phyloP scores from a whole-genome alignment of 139 green algal species.

The Haematococcus lacustris region DNA sequence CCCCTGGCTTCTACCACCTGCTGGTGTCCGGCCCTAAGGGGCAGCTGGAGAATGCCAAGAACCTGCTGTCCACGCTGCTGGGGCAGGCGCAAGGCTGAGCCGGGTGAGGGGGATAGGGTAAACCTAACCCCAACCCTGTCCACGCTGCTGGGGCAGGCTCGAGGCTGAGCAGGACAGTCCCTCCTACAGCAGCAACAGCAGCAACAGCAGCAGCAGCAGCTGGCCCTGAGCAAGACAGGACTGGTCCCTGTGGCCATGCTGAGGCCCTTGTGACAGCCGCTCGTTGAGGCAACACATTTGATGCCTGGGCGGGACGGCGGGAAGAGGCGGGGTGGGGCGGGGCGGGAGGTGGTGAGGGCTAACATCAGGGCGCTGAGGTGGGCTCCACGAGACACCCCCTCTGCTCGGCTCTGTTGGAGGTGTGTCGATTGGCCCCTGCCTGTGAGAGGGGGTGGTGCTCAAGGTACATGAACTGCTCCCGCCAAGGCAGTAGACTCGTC shows the following conservation, averaged over 20 bases:
- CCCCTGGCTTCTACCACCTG: constrained; percentile 24
- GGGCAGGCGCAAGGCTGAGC: too few species aligned
- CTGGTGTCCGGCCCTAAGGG: constrained; percentile 13
- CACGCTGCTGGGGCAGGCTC: constrained; percentile 10
- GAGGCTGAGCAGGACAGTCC: too few species aligned
- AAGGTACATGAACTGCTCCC: too few species aligned
- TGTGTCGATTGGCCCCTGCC: too few species aligned
- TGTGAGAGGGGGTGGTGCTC: too few species aligned
- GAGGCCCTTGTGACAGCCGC: neutral
- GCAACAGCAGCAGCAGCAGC: neutral
- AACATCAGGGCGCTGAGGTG: too few species aligned
- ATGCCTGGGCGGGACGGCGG: too few species aligned
- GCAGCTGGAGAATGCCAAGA: constrained; percentile 21
- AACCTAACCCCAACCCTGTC: neutral
- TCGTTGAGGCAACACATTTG: neutral
- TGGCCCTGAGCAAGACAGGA: neutral
- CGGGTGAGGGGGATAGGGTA: neutral
- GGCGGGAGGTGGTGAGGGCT: too few species aligned
- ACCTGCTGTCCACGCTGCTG: constrained; percentile 17
- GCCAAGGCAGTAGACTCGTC: too few species aligned
- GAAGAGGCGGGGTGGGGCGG: too few species aligned
- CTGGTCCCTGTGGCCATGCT: neutral
- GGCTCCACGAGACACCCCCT: too few species aligned
- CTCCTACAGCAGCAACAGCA: neutral
- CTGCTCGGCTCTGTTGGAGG: too few species aligned